Base-by-base conservation (phyloP, 805 yeast genomes). In the Saccharomycopsis sp. region DNA sequence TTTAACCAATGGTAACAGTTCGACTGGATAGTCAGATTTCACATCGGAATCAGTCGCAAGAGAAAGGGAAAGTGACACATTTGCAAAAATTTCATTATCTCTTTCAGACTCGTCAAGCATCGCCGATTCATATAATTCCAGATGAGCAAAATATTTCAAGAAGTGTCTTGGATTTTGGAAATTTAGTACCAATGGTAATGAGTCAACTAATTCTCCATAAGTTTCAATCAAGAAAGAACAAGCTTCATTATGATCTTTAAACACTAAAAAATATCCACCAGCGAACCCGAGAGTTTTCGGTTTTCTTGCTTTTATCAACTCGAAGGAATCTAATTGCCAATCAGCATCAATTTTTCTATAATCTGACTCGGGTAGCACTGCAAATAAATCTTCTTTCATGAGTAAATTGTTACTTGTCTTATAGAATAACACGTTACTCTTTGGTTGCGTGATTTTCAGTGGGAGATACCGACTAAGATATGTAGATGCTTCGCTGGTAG, bases 261-360 rank as follows among this genome's bases (percentile, higher is more conserved):
- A 49, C 14, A 45, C 28, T 9, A 49, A 32, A 33, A 28, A 49
- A 28, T 41, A 49, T 3, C 44, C 44, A 34, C 24, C 28, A 14
- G 34, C 43, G 43, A 45, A 49, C 5, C 31, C 28, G 20, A 45
- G 28, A 17, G 16, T 28, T 16, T 37, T 33, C 2, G 39, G 24
- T 16, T 42, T 33, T 33, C 49, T 29, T 13, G 46, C 43, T 28
- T 49, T 49, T 9, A 35, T 11, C 11, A 47, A 13, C 8, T 40
- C 22, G 40, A 47, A 43, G 24, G 21, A 27, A n/a, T 36, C 42
- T 19, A 22, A 5, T 16, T 28, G 24, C 47, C 47, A 47, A 3
- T 33, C 8, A 20, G 13, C 19, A 11, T 24, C 26, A 21, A 45
- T 37, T 7, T 22, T 27, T 19, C 17, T 42, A 7, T 13, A 22